Percentiles rank a stretch among this genome's conserved stretches.
phyloP scores from a whole-genome alignment of 108 stramenopile species.

The Schizochytrium sp. region DNA sequence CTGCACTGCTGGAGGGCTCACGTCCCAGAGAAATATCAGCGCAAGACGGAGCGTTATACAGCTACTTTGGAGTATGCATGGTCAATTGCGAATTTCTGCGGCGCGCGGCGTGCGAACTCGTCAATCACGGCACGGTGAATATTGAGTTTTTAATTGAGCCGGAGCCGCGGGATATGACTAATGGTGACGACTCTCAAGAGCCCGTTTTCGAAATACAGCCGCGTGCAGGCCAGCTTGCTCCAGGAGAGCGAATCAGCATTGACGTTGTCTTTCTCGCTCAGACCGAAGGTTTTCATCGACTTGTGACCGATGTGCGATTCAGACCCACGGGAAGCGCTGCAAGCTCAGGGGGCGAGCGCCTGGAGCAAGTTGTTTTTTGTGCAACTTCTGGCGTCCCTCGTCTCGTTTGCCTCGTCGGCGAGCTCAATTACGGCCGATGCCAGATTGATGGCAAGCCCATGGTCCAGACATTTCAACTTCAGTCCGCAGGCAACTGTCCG shows the following conservation, averaged over 20 bases:
- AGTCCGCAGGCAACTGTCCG: not conserved
- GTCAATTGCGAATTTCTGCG: not conserved
- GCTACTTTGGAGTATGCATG: constrained; percentile 17
- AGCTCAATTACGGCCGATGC: not conserved
- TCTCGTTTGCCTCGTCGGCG: not conserved
- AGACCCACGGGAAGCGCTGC: not conserved
- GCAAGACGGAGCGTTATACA: not conserved
- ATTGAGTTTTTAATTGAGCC: not conserved
- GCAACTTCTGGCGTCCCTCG: not conserved
- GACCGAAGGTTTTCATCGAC: not conserved
- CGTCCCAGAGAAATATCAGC: not conserved
- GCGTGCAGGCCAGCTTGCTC: not conserved
- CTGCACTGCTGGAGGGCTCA: not conserved
- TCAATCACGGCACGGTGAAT: not conserved
- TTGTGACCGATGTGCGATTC: not conserved
- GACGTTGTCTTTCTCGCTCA: not conserved
- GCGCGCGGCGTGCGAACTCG: not conserved
- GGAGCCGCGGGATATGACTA: not conserved
- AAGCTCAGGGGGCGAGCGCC: not conserved
- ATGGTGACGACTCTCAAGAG: not conserved
- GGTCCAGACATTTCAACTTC: not conserved
- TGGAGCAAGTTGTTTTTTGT: not conserved
- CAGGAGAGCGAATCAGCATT: not conserved
- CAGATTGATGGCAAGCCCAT: not conserved
- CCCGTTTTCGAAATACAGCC: not conserved